These are phyloP conservation scores for Colletotrichum acutatum DNA, from an alignment of 2,329 filamentous ascomycete species.

Conservation along the genomic window DNA sequence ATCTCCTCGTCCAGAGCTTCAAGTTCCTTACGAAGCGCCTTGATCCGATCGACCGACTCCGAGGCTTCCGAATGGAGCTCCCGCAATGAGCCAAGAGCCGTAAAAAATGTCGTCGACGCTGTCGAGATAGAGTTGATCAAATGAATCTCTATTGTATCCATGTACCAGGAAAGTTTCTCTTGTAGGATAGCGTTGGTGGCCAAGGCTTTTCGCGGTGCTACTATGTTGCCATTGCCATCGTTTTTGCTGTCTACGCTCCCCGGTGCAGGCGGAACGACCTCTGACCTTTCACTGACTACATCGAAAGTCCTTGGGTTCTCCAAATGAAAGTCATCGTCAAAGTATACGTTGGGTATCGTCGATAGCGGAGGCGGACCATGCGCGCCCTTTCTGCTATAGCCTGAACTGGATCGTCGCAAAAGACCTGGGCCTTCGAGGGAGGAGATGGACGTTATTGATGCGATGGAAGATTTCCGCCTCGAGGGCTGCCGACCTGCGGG, in stretches of 20 bases:
- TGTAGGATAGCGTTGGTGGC: constrained; percentile 97
- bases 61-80: constrained; percentile 93
- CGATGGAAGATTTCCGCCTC: constrained; percentile 53
- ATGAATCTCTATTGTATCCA: constrained; percentile 99
- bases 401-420: constrained; percentile 57
- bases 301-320: constrained; percentile 98
- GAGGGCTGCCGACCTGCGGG: constrained; percentile 53
- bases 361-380: constrained; percentile 87
- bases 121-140: constrained; percentile 96
- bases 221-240: constrained; percentile 65
- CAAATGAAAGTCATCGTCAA: constrained; percentile 92
- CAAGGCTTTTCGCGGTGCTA: constrained; percentile 81
- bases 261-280: constrained; percentile 82
- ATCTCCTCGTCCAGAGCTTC: constrained; percentile 86
- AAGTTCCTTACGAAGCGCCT: constrained; percentile 81
- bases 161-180: constrained; percentile 99
- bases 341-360: constrained; percentile 93
- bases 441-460: constrained; percentile 61
- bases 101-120: constrained; percentile 96
- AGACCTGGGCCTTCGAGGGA: constrained; percentile 59
- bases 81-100: constrained; percentile 88
- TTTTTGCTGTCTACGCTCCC: constrained; percentile 64
- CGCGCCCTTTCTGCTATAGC: constrained; percentile 66
- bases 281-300: constrained; percentile 93
- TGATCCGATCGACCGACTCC: constrained; percentile 89